Base-by-base conservation (phyloP, 306 rosid species). In the Quercus agrifolia region DNA sequence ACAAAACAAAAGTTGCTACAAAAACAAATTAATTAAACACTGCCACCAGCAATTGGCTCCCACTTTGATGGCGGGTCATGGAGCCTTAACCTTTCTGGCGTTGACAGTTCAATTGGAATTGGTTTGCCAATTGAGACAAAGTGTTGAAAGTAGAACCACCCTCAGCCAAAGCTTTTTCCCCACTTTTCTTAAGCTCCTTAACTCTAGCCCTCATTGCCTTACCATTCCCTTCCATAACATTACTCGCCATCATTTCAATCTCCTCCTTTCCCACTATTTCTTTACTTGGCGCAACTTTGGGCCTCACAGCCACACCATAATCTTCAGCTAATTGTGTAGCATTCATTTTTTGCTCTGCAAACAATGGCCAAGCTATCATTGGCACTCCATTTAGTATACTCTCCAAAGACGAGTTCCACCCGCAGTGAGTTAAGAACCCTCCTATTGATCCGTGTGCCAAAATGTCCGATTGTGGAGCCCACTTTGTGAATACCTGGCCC, bases 111-210 rank as follows among this genome's bases (percentile, higher is more conserved):
- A 33, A 9, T 13, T 1, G 49, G 15, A 76, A 71, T 20, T 61
- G n/a, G 2, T n/a, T 1, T 5, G 79, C 61, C 52, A 74, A 23
- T 5, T 11, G 52, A 25, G 75, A 70, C 70, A 80, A 3, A 5
- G 79, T 62, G 12, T 56, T 44, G 23, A 25, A 74, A 0, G 83
- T 74, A 2, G 70, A 80, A 0, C 83, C 83, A 28, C 58, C 70
- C 18, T 56, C 46, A 0, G 20, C 13, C 1, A 28, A 14, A 8
- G 69, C 79, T 5, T 25, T 38, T 74, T 56, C 71, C 2, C 75
- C 79, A 56, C 54, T 74, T 5, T 6, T n/a, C 49, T 71, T 71
- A 27, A 71, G 35, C 14, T 51, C 57, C 57, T 5, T 71, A 5
- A 17, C 21, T 51, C 75, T 14, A 2, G 56, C 61, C 21, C 35